Conservation (phyloP, 805 yeast species). For the Kurtzmaniella fragi region DNA sequence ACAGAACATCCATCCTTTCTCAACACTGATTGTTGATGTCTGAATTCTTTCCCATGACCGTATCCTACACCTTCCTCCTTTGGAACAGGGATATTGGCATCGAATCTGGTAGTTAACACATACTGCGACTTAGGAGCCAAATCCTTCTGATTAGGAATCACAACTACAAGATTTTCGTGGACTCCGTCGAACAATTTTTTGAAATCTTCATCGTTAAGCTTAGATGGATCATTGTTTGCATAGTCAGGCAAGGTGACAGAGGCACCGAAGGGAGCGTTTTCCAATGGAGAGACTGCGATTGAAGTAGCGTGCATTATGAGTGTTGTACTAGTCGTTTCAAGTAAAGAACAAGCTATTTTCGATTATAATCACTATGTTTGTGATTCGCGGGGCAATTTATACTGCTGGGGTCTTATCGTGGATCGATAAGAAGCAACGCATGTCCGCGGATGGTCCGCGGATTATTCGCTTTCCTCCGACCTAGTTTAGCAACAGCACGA, state of each 20-base stretch:
- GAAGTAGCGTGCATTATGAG: slow-evolving; percentile 2
- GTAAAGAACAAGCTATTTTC: no score
- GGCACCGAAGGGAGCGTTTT: slow-evolving; percentile 63
- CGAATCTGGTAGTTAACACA: slow-evolving; percentile 69
- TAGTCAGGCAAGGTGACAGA: slow-evolving; percentile 58
- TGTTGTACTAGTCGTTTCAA: not conserved
- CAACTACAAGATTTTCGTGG: slow-evolving; percentile 63
- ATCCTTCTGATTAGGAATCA: slow-evolving; percentile 66
- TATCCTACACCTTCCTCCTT: slow-evolving; percentile 42
- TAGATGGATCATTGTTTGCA: slow-evolving; percentile 64
- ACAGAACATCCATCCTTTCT: slow-evolving; percentile 78
- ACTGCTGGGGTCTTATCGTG: no score
- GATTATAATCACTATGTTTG: no score
- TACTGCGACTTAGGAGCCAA: slow-evolving; percentile 74
- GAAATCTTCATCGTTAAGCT: slow-evolving; percentile 63
- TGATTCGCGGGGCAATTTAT: no score
- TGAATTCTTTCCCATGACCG: slow-evolving; percentile 77
- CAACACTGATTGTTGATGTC: slow-evolving; percentile 54
- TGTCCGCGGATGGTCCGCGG: no score
- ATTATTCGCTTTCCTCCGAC: no score
- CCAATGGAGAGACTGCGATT: slow-evolving; percentile 39
- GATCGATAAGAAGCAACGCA: no score
- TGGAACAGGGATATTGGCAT: slow-evolving; percentile 53
- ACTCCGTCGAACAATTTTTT: slow-evolving; percentile 56
- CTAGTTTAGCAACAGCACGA: no score